Evolutionary conservation across 2,329 filamentous ascomycete genomes (phyloP).

Genomic region (Xylariaceae sp.): DNA sequence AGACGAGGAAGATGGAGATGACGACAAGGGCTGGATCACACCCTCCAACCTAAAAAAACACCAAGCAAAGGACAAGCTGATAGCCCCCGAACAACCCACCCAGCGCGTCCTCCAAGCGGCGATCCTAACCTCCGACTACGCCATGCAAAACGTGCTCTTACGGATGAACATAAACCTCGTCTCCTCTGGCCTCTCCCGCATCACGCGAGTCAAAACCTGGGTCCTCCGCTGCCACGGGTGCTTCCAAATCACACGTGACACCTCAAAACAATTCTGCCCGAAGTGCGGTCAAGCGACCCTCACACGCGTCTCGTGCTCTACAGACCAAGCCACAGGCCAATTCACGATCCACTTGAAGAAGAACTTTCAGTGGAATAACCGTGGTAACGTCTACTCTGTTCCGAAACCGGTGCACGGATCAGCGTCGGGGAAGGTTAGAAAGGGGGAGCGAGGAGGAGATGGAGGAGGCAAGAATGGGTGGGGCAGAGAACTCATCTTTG

Average conservation of each 20-base stretch:
- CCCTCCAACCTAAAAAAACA: constrained; percentile 86
- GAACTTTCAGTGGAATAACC: constrained; percentile 94
- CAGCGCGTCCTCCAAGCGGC: constrained; percentile 74
- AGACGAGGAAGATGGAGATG: constrained; percentile 28
- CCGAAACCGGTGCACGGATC: constrained; percentile 84
- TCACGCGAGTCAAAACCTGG: constrained; percentile 82
- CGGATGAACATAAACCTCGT: constrained; percentile 92
- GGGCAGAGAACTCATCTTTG: constrained; percentile 77
- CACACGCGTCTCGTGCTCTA: constrained; percentile 80
- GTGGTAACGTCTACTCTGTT: constrained; percentile 87
- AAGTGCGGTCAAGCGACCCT: constrained; percentile 85
- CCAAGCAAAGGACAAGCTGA: constrained; percentile 61
- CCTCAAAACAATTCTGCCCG: constrained; percentile 87
- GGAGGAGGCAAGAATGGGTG: constrained; percentile 83
- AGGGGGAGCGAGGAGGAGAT: constrained; percentile 61
- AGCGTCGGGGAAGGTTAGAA: constrained; percentile 69
- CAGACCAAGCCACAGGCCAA: constrained; percentile 70
- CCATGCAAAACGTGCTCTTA: constrained; percentile 94
- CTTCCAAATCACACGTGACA: constrained; percentile 80
- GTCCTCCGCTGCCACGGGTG: constrained; percentile 91
- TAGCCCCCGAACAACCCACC: constrained; percentile 46
- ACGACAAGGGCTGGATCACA: constrained; percentile 82
- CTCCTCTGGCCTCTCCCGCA: constrained; percentile 71
- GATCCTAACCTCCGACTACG: constrained; percentile 92
- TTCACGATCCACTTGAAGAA: constrained; percentile 86